Conservation (phyloP, 345 rosid genomes). For the Eutrema yunnanense region DNA sequence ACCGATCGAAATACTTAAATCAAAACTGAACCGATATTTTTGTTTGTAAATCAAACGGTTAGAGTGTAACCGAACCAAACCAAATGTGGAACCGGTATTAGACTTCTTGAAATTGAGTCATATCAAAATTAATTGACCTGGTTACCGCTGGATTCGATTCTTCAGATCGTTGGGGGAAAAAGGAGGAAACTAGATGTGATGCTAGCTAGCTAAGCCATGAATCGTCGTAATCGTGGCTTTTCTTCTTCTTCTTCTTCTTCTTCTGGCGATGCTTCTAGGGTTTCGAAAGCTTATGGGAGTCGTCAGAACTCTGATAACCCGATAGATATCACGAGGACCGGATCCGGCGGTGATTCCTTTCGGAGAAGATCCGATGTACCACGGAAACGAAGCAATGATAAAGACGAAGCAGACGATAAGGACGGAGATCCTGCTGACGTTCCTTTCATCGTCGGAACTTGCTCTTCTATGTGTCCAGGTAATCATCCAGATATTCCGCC, state of each 20-base stretch:
- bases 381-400: neutral
- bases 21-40: no score
- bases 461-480: constrained; percentile 95
- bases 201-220: constrained; percentile 20
- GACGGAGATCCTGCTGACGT: constrained; percentile 11
- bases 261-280: neutral
- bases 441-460: constrained; percentile 54
- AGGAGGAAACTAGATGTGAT: neutral
- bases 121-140: neutral
- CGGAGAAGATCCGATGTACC: constrained; percentile 24
- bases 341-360: constrained; percentile 3
- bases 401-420: neutral
- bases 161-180: neutral
- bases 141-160: neutral
- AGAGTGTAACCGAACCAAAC: neutral
- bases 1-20: no score
- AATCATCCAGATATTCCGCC: neutral
- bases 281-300: neutral
- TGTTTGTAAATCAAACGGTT: neutral
- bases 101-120: neutral
- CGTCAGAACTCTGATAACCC: neutral
- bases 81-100: neutral
- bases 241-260: constrained; percentile 17
- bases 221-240: constrained; percentile 21
- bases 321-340: neutral